These are phyloP conservation scores for Gautieria morchelliformis DNA, from an alignment of 768 basidiomycete genomes.

Conservation along the genomic window DNA sequence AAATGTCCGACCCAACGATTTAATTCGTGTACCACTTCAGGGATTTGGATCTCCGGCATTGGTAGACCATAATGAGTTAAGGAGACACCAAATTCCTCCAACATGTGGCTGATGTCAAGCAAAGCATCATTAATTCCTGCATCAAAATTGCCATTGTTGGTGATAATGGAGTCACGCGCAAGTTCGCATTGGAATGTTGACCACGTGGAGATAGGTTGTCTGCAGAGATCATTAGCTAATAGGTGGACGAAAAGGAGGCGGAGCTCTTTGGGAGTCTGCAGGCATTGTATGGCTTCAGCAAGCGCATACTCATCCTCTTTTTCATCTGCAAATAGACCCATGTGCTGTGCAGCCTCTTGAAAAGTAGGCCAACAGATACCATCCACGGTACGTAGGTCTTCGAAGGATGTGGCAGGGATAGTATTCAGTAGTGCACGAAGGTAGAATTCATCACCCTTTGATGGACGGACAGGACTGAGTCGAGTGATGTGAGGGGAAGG, in stretches of 20 bases:
- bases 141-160: conserved; percentile 10
- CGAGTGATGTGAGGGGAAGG: conserved; percentile 14
- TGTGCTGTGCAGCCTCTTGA: too few species aligned
- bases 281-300: conserved; percentile 19
- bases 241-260: too few species aligned
- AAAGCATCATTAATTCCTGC: conserved; percentile 17
- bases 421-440: conserved; percentile 20
- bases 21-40: conserved; percentile 21
- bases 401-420: conserved; percentile 12
- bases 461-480: conserved; percentile 17
- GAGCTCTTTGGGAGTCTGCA: conserved; percentile 27
- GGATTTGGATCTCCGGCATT: conserved; percentile 15
- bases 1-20: conserved; percentile 15
- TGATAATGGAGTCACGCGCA: conserved; percentile 15
- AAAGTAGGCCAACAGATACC: too few species aligned
- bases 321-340: too few species aligned
- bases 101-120: conserved; percentile 14
- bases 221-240: conserved; percentile 14
- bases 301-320: too few species aligned
- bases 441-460: conserved; percentile 27
- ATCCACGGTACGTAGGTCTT: too few species aligned
- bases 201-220: too few species aligned
- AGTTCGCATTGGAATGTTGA: conserved; percentile 17
- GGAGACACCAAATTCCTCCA: conserved; percentile 19
- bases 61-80: conserved; percentile 23